Conservation (phyloP, 208 protist genomes). For the Crithidia fasciculata region DNA sequence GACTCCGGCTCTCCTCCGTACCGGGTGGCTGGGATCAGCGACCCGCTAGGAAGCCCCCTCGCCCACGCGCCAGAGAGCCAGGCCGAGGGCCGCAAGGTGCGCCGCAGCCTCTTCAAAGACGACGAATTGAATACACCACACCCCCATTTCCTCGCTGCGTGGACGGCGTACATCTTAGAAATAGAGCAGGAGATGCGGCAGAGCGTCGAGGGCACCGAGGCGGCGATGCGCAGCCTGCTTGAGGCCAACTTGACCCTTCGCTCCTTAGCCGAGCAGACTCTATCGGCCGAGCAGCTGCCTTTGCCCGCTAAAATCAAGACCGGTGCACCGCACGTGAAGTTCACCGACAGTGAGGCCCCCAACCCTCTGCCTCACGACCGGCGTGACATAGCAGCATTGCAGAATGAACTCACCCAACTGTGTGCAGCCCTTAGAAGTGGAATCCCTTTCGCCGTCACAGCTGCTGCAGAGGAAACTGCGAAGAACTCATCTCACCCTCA, state of each 20-base stretch:
- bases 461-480: too few relatives aligned
- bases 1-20: neutral
- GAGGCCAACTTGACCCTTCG: constrained; percentile 1
- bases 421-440: neutral
- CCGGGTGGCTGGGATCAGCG: neutral
- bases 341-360: too few relatives aligned
- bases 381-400: neutral
- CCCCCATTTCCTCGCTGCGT: too few relatives aligned
- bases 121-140: neutral
- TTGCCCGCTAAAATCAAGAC: neutral
- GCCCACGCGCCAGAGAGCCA: neutral
- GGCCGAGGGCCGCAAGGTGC: neutral
- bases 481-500: too few relatives aligned
- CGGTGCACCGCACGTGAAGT: neutral
- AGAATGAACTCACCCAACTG: constrained; percentile 24
- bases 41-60: neutral
- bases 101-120: neutral
- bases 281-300: neutral
- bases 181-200: constrained; percentile 13
- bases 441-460: too few relatives aligned
- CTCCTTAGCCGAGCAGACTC: neutral
- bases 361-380: too few relatives aligned
- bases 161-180: neutral
- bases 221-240: constrained; percentile 25
- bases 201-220: constrained; percentile 19